Evolutionary conservation across 73 alveolate genomes (phyloP), one percentile per base, ranked within the genome.

Genomic region (Symbiodinium pilosum): DNA sequence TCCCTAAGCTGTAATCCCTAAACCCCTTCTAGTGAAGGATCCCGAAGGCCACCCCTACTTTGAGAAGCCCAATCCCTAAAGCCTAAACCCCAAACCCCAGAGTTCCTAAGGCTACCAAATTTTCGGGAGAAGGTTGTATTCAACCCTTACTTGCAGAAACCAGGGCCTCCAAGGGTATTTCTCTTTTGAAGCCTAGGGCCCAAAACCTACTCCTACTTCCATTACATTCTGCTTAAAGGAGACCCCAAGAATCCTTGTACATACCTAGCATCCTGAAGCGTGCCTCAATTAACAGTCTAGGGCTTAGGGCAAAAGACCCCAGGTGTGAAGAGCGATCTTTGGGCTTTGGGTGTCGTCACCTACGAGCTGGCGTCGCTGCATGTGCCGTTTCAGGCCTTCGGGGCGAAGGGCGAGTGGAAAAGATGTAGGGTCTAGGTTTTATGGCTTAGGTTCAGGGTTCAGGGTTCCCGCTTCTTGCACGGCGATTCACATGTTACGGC

Each of bases 341-440:
- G 99, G 99, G 95, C 99, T 20, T 85, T 99, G 75, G 99, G 99
- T 28, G 99, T 99, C 71, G 99, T 99, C 69, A 91, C 99, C 84
- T 99, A 99, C 89, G 99, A 99, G 93, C 64, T 87, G 41, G 77
- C 83, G 32, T 64, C 84, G 42, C 42, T 87, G 83, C 77, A 51
- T 36, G 93, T 86, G 38, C 93, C 93, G 38, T 85, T 85, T 47
- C 93, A 44, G 47, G 81, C 73, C 73, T 54, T 54, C n/a, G n/a
- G n/a, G n/a, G n/a, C 59, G 14, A 14, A 47, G 59, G 59, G 59
- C 59, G 21, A 9, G 6, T 47, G 14, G n/a, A n/a, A n/a, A n/a
- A n/a, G n/a, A n/a, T n/a, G 59, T 47, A 47, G 59, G 59, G 59
- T 47, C 59, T 47, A 47, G 59, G 59, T 14, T 47, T 47, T 47